Percentiles rank a stretch among this genome's conserved stretches.
Evolutionary conservation across 768 basidiomycete species (phyloP).

Genomic region (Boletus vinaceobasis): DNA sequence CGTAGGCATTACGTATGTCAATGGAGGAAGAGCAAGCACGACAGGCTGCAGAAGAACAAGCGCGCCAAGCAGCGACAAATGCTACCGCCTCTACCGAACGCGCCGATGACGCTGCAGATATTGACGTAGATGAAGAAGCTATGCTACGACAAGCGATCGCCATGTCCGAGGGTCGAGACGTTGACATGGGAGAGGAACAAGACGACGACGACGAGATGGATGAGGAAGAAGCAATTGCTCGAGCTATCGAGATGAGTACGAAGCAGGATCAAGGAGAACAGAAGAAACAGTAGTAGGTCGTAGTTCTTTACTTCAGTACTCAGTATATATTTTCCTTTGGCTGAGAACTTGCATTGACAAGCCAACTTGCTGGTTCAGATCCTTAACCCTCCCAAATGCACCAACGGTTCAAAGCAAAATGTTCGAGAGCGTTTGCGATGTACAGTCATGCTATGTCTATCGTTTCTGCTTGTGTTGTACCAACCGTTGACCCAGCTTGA

Average conservation of each 20-base stretch:
- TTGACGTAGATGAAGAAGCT: conserved; percentile 75
- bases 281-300: conserved; percentile 28
- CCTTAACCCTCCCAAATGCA: neutral
- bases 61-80: conserved; percentile 27
- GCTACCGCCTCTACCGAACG: conserved; percentile 21
- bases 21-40: conserved; percentile 93
- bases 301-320: neutral
- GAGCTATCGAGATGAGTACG: conserved; percentile 95
- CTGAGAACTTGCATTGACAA: neutral
- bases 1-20: conserved; percentile 92
- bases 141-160: conserved; percentile 74
- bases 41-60: conserved; percentile 46
- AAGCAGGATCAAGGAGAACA: conserved; percentile 51
- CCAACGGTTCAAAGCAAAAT: neutral
- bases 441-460: neutral
- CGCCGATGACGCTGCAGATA: conserved; percentile 36
- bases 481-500: neutral
- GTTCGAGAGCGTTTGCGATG: neutral
- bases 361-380: neutral
- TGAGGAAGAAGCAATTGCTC: conserved; percentile 87
- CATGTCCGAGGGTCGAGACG: conserved; percentile 60
- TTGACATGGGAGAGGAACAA: conserved; percentile 45
- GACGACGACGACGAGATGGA: conserved; percentile 68
- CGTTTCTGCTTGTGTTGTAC: neutral
- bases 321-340: conserved; percentile 2